These are phyloP conservation scores for Trametopsis cervina DNA, from an alignment of 768 basidiomycete genomes.

Conservation along the genomic window DNA sequence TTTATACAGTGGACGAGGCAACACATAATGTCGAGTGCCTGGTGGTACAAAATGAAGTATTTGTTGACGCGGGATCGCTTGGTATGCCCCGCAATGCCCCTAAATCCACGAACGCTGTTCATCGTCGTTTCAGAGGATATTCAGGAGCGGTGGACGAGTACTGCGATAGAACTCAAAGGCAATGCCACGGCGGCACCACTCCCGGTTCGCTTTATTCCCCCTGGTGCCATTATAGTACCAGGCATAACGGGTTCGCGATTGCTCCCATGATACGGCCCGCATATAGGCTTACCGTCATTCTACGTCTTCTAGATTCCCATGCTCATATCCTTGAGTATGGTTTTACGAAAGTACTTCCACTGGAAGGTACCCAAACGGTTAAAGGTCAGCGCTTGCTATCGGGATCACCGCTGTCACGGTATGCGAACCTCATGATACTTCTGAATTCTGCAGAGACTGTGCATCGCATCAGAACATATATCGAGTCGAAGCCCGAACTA, in stretches of 20 bases:
- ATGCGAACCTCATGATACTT: too few species aligned
- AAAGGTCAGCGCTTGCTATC: conserved; percentile 34
- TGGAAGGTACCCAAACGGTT: conserved; percentile 55
- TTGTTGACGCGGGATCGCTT: conserved; percentile 48
- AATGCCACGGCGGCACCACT: conserved; percentile 16
- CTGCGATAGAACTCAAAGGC: conserved; percentile 17
- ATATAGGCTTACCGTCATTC: not conserved
- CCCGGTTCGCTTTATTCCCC: conserved; percentile 37
- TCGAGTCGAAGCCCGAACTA: conserved; percentile 52
- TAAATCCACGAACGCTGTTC: not conserved
- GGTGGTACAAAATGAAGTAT: conserved; percentile 42
- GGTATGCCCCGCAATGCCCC: conserved; percentile 32
- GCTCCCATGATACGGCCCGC: not conserved
- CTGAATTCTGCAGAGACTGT: conserved; percentile 45
- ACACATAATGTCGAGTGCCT: conserved; percentile 56
- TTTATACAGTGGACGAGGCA: conserved; percentile 62
- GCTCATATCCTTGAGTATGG: conserved; percentile 77
- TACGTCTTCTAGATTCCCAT: conserved; percentile 58
- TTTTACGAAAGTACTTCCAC: conserved; percentile 51
- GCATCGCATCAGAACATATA: conserved; percentile 50
- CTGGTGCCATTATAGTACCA: conserved; percentile 60
- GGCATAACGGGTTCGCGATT: conserved; percentile 57
- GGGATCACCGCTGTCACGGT: not conserved
- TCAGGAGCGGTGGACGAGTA: conserved; percentile 30
- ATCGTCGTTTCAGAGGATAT: conserved; percentile 32